Conservation (phyloP, 768 basidiomycete genomes). For the Boletellus ananas region DNA sequence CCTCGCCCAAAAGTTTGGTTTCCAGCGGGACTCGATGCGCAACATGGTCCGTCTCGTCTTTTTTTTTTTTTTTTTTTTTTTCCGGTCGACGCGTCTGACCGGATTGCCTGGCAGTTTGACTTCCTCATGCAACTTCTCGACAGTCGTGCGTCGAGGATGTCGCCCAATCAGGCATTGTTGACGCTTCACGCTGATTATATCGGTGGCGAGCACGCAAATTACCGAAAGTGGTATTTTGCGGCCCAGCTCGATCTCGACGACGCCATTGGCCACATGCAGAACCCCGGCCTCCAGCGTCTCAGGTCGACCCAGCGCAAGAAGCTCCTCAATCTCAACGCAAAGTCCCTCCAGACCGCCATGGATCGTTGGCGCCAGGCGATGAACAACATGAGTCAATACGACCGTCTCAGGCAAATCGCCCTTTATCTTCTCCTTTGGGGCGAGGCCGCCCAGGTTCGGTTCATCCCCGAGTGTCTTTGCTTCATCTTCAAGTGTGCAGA, state of each 20-base stretch:
- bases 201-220: constrained; percentile 96
- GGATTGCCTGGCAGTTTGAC: constrained; percentile 62
- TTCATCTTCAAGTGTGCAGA: constrained; percentile 99
- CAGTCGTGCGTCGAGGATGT: constrained; percentile 95
- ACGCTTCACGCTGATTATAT: constrained; percentile 99
- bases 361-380: constrained; percentile 96
- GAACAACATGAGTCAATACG: constrained; percentile 98
- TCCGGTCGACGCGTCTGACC: constrained; percentile 9
- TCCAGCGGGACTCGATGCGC: constrained; percentile 91
- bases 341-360: constrained; percentile 76
- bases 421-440: constrained; percentile 97
- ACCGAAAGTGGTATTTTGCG: constrained; percentile 99
- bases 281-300: constrained; percentile 85
- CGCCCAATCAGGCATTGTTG: constrained; percentile 89
- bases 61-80: constrained; percentile 13
- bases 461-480: constrained; percentile 93
- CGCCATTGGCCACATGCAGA: constrained; percentile 88
- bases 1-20: constrained; percentile 97
- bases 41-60: constrained; percentile 70
- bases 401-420: constrained; percentile 93
- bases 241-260: constrained; percentile 98
- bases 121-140: constrained; percentile 97
- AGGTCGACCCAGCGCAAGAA: constrained; percentile 61
- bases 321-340: constrained; percentile 54
- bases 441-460: constrained; percentile 95